These are phyloP conservation scores for Lophiotrema nucula DNA, from an alignment of 495 filamentous ascomycete species.

Conservation along the genomic window DNA sequence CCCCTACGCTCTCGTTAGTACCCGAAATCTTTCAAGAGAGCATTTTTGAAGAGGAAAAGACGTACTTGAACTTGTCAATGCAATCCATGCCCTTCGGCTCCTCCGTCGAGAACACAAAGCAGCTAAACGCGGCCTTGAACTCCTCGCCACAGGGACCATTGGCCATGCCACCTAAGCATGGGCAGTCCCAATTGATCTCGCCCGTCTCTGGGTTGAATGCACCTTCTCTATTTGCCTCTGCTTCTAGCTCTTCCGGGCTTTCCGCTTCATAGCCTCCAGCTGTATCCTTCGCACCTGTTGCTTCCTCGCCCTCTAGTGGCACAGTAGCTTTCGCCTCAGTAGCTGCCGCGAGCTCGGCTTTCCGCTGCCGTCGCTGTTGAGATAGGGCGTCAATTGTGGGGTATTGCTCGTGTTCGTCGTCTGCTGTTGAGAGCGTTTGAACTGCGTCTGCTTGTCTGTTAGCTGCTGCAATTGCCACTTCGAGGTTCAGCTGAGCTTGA, in stretches of 20 bases:
- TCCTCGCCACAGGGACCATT: conserved; percentile 93
- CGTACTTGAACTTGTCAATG: conserved; percentile 95
- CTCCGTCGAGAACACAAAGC: conserved; percentile 90
- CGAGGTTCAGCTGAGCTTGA: neutral
- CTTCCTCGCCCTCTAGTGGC: conserved; percentile 19
- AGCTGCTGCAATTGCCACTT: conserved; percentile 13
- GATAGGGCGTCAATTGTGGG: conserved; percentile 40
- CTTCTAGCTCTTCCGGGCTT: conserved; percentile 59
- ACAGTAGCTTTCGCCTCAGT: conserved; percentile 4
- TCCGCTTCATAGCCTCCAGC: conserved; percentile 24
- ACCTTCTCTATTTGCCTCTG: conserved; percentile 79
- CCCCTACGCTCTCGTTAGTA: conserved; percentile 52
- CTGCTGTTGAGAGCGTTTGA: conserved; percentile 33
- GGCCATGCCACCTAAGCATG: conserved; percentile 96
- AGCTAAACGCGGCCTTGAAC: conserved; percentile 93
- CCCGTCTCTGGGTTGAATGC: conserved; percentile 98
- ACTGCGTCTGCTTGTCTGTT: conserved; percentile 12
- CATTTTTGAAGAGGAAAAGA: conserved; percentile 17
- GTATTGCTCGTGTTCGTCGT: conserved; percentile 36
- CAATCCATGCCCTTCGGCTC: conserved; percentile 99
- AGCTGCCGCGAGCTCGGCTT: conserved; percentile 8
- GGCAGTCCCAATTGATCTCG: conserved; percentile 99
- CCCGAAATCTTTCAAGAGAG: neutral
- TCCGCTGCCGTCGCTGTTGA: conserved; percentile 33
- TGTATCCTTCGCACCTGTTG: conserved; percentile 15